Base-by-base conservation (phyloP, 768 basidiomycete genomes). In the Psilocybe subaeruginosa region DNA sequence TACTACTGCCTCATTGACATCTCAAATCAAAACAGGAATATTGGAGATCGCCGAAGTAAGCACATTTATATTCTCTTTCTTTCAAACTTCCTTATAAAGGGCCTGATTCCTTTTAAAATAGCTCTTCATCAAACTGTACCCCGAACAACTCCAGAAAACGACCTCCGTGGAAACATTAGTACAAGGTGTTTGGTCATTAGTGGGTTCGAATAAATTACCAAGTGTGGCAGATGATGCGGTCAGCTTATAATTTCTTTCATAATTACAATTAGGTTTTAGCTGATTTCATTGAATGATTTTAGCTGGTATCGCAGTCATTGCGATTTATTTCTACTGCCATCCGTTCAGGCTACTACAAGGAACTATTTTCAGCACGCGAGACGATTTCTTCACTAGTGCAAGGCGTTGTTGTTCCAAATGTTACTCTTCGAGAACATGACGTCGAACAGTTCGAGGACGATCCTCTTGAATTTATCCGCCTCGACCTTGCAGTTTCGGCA, bases 391-490 rank as follows among this genome's bases (percentile, higher is more conserved):
- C 86, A 2, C 87, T 99, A 58, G 86, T 94, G 4, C 88, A 95
- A 73, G 91, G 92, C 55, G 93, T 99, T 59, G 90, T 98, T 27
- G 82, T 99, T 29, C 95, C 97, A n/a, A 98, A 97, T 68, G 92
- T 97, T 60, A 79, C 85, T 12, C 80, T 99, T 12, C 85, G 95
- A 62, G 89, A 91, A 41, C 91, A 94, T 66, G 96, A 98, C 58
- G 83, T 93, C 53, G 97, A 99, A 68, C 89, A 95, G 73, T 99
- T 99, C 69, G 95, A 97, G 74, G 97, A 99, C 62, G 96, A 97
- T 66, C 96, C 97, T 0, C 84, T 97, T 41, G 97, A 99, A 71
- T 99, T 91, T 72, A 92, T 98, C 66, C 89, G 94, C 19, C 82
- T 93, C 45, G 95, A 97, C 68, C 79, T 97, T 29, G 82, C 95